Percentiles rank a stretch among this genome's conserved stretches.
Evolutionary conservation across 1,284 basidiomycete species (phyloP).

Genomic region (Austropuccinia psidii): DNA sequence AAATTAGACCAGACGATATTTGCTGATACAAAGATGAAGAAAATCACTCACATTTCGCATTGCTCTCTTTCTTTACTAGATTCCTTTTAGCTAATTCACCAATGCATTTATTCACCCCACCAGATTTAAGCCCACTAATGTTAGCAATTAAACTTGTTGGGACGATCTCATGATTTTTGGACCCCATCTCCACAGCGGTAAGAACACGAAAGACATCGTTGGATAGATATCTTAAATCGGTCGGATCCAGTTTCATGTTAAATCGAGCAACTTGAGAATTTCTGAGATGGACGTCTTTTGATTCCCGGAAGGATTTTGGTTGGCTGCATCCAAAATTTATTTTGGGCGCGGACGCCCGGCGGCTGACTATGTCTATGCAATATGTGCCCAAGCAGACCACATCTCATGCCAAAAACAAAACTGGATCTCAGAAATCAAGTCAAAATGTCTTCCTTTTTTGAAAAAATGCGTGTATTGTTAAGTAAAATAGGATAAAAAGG

Average conservation of each 20-base stretch:
- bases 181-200: conserved; percentile 93
- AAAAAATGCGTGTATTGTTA: no score
- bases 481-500: no score
- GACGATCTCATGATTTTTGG: conserved; percentile 94
- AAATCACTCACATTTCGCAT: conserved; percentile 67
- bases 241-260: conserved; percentile 79
- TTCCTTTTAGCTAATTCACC: conserved; percentile 84
- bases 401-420: no score
- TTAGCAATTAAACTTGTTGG: conserved; percentile 80
- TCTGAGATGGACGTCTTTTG: no score
- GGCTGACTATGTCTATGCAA: no score
- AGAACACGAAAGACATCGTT: conserved; percentile 90
- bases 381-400: no score
- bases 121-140: conserved; percentile 79
- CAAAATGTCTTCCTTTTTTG: no score
- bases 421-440: no score
- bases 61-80: conserved; percentile 79
- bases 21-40: not conserved
- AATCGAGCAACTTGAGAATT: no score
- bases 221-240: conserved; percentile 85
- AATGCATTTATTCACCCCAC: conserved; percentile 87
- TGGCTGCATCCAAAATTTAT: no score
- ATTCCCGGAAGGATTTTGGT: no score
- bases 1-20: not conserved
- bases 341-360: no score